Evolutionary conservation across 2,329 filamentous ascomycete species (phyloP).

Genomic region (Penicillium palitans): DNA sequence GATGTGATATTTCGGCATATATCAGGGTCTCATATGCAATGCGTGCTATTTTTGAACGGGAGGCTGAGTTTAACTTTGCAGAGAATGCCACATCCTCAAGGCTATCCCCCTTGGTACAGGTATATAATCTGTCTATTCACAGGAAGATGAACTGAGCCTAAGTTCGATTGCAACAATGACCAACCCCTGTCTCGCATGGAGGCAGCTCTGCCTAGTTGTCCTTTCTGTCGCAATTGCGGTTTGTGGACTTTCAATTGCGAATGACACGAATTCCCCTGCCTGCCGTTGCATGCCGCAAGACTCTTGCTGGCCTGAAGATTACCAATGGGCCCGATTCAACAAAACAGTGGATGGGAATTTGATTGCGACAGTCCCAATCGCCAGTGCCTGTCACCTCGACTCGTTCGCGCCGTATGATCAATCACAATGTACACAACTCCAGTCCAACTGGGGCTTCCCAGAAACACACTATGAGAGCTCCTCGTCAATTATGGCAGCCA

Average conservation of each 20-base stretch:
- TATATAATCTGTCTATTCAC: background rate
- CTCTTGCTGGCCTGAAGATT: slow-evolving; percentile 10
- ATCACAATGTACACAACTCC: background rate
- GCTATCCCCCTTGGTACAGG: background rate
- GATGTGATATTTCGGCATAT: background rate
- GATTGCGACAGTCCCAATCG: slow-evolving; percentile 11
- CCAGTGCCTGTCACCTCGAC: slow-evolving; percentile 10
- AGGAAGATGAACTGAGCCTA: background rate
- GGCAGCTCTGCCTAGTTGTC: background rate
- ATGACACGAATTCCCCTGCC: background rate
- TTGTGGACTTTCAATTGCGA: background rate
- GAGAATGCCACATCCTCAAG: background rate
- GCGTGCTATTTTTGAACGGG: background rate
- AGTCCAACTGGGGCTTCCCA: slow-evolving; percentile 1
- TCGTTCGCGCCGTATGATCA: background rate
- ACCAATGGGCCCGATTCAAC: slow-evolving; percentile 11
- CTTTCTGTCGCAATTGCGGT: background rate
- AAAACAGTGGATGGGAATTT: slow-evolving; percentile 9
- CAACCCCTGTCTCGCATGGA: background rate
- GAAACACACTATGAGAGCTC: background rate
- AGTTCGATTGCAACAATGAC: background rate
- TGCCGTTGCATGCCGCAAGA: slow-evolving; percentile 16
- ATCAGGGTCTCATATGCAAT: background rate
- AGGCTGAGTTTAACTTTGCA: background rate
- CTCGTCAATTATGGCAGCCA: background rate